phyloP scores from a whole-genome alignment of 352 stramenopile species.

The Pythium myriotylum region DNA sequence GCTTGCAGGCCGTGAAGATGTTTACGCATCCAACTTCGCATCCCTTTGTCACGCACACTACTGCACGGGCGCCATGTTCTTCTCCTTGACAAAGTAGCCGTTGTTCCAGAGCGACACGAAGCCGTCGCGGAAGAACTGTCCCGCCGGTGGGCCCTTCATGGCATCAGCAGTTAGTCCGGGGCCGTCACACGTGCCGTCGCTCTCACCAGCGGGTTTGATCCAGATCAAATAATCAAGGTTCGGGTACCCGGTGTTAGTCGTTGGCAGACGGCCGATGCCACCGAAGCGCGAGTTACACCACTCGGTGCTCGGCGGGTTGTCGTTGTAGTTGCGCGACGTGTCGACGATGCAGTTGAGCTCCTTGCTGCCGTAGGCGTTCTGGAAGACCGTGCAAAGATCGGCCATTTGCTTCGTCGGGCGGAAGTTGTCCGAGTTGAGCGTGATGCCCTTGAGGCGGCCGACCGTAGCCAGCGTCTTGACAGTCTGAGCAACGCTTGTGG shows the following conservation, averaged over 20 bases:
- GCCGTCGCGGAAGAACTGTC: conserved; percentile 56
- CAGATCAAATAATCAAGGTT: conserved; percentile 76
- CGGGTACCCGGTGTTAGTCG: conserved; percentile 42
- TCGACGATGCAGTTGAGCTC: conserved; percentile 66
- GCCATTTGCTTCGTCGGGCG: conserved; percentile 49
- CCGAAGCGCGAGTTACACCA: conserved; percentile 72
- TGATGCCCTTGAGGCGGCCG: conserved; percentile 58
- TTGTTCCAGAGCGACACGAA: conserved; percentile 75
- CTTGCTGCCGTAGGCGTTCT: conserved; percentile 41
- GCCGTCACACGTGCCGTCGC: conserved; percentile 31
- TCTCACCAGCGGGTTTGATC: conserved; percentile 64
- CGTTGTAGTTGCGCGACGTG: conserved; percentile 62
- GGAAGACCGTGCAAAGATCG: conserved; percentile 57
- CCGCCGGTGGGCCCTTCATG: conserved; percentile 53
- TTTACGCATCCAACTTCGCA: no score
- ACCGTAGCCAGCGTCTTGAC: conserved; percentile 45
- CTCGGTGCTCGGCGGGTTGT: conserved; percentile 41
- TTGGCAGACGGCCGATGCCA: conserved; percentile 54
- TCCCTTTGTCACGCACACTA: no score
- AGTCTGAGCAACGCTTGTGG: conserved; percentile 30
- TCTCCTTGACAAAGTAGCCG: conserved; percentile 56
- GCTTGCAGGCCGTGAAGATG: no score
- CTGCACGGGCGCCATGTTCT: conserved; percentile 21
- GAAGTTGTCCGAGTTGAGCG: conserved; percentile 83
- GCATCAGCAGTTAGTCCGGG: conserved; percentile 39